Evolutionary conservation across 208 protist genomes (phyloP).

Genomic region (Herpetomonas samuelpessoai): DNA sequence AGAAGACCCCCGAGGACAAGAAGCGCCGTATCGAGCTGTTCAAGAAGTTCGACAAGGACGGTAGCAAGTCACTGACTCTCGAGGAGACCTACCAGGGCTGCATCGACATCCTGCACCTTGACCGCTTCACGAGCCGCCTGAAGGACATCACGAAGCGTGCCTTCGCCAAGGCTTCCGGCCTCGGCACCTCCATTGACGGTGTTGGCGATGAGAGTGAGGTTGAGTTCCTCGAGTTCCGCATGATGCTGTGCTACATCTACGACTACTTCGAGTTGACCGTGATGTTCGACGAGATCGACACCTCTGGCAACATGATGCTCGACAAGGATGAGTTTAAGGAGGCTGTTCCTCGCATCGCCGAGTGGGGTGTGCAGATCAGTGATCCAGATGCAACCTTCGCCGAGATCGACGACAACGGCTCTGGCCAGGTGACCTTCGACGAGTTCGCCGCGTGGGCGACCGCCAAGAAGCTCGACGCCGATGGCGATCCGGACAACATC

Average conservation of each 20-base stretch:
- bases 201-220: slow-evolving; percentile 30
- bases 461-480: slow-evolving; percentile 23
- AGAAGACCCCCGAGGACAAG: slow-evolving; percentile 37
- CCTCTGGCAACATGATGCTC: no score
- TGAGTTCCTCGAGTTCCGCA: no score
- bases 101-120: slow-evolving; percentile 43
- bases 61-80: slow-evolving; percentile 42
- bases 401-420: slow-evolving; percentile 36
- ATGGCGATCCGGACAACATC: no score
- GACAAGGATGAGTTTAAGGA: no score
- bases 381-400: no score
- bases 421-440: slow-evolving; percentile 43
- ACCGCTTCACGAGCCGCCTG: slow-evolving; percentile 59
- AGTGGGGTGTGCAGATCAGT: slow-evolving; percentile 35
- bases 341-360: slow-evolving; percentile 25
- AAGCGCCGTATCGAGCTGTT: slow-evolving; percentile 62
- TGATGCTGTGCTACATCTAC: no score
- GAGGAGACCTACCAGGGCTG: slow-evolving; percentile 59
- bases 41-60: slow-evolving; percentile 63
- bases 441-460: slow-evolving; percentile 49
- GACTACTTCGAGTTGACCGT: no score
- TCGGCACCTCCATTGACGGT: slow-evolving; percentile 39
- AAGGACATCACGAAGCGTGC: slow-evolving; percentile 74
- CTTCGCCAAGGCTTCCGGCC: slow-evolving; percentile 68
- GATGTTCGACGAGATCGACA: no score